Evolutionary conservation across 2,329 filamentous ascomycete genomes (phyloP), one percentile per base, ranked within the genome.

Genomic region (Xylariaceae sp.): DNA sequence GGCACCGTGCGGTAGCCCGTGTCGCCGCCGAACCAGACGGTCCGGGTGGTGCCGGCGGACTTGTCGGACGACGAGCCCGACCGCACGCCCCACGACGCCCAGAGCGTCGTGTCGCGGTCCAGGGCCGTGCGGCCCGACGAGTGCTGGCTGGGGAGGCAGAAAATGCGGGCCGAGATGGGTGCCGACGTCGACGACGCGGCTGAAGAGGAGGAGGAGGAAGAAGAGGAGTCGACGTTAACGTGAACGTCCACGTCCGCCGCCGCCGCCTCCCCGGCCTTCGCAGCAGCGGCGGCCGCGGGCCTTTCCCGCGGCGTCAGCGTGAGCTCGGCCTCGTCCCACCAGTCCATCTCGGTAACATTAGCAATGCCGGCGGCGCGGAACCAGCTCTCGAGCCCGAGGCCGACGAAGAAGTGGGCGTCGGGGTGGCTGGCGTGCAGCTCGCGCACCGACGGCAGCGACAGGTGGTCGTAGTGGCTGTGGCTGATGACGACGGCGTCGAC

Each of bases 391-490:
- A 94, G 76, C 2, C 87, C 87, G 4, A 94, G 60, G 0, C 87
- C 86, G 15, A 88, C 88, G 43, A 94, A 92, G 63, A 92, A 95
- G 44, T 93, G 86, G 25, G 77, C 87, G 11, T 83, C 71, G 0
- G 87, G 87, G 50, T 92, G 79, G 33, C 72, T 67, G 45, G 76
- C 70, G 35, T 77, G 69, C 33, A 95, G 72, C 47, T 85, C 75
- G 40, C 73, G 68, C 15, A 94, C 73, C 0, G 83, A 87, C 0
- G 77, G 72, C 48, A 87, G 77, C 1, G 83, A 90, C 10, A 96
- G 67, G 54, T 95, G 90, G 59, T 95, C 90, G 57, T 95, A 95
- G 61, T 95, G 90, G 49, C 80, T 88, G 60, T 95, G 89, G 13
- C 80, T 86, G 46, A 94, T 94, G 34, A 92, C 65, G 8, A 86